Base-by-base conservation (phyloP, 2,329 filamentous ascomycete species). In the Pseudomassariella vexata region DNA sequence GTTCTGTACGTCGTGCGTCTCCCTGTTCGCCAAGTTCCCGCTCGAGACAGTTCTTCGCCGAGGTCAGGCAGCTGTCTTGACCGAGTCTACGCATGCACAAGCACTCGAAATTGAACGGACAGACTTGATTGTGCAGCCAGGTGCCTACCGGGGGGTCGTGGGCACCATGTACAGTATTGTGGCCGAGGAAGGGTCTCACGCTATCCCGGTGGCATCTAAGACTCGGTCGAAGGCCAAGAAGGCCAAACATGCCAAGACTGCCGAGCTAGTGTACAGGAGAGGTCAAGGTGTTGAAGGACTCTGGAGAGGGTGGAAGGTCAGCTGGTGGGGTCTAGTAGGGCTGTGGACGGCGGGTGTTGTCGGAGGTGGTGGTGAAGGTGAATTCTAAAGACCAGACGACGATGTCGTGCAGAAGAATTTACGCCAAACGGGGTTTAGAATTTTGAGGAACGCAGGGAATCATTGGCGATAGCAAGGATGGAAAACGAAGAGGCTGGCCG, bases 41-140 rank as follows among this genome's bases (percentile, higher is more conserved):
- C 68, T 96, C 5, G 92, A 98, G 60, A 96, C 90, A 1, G 84
- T 95, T 11, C 72, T 96, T 6, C 81, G 92, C 28, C 78, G 92
- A 38, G 90, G 86, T 5, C 92, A 98, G 58, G 82, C 92, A 37
- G 70, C 80, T 2, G 78, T 87, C 1, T 69, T 86, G 27, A 70
- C 70, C 11, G 68, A 69, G 10, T 68, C 70, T 2, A 49, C 61
- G 9, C 73, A 76, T 35, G 43, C 71, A 3, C 55, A 57, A 9
- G 73, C 76, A 1, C 57, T 75, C 3, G 63, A 68, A 22, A 57
- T 55, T 4, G 54, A 56, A 19, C 55, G 59, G 28, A 52, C 85
- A 27, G 79, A 86, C 34, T 88, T 86, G 0, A 80, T 95, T 34
- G 79, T 96, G 1, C 79, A 84, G 3, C 70, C 85, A 0, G 89